Conservation (phyloP, 441 rosid genomes). For the Pelargonium australe region DNA sequence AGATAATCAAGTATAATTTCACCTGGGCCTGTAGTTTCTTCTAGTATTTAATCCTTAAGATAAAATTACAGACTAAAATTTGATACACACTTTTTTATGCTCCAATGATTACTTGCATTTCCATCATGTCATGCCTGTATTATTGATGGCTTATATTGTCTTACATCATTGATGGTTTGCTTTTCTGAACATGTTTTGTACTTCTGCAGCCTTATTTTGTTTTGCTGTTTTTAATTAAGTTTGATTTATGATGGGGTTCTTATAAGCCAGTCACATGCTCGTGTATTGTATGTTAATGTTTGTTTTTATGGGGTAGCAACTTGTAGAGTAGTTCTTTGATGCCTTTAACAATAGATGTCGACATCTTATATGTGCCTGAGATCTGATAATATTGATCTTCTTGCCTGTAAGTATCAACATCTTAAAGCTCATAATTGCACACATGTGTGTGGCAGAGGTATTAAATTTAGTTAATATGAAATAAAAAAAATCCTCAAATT, state of each 20-base stretch:
- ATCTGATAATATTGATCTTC: not conserved
- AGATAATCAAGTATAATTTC: constrained; percentile 1
- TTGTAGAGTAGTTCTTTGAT: not conserved
- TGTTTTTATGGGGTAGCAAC: not conserved
- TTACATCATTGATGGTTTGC: no score
- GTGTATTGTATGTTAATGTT: not conserved
- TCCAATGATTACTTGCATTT: no score
- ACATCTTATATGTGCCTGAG: not conserved
- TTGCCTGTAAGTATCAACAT: not conserved
- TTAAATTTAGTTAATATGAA: not conserved
- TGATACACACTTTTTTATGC: no score
- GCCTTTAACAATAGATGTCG: not conserved
- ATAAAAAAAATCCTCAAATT: constrained; percentile 16
- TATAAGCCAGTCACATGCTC: not conserved
- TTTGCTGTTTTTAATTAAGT: not conserved
- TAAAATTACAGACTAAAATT: no score
- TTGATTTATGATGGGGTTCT: not conserved
- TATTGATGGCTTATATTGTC: not conserved
- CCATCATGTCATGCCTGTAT: not conserved
- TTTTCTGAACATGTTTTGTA: no score
- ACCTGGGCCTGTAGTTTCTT: not conserved
- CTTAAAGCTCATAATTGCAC: constrained; percentile 1
- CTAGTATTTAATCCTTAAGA: no score
- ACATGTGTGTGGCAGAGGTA: not conserved
- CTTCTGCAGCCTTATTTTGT: not conserved